phyloP scores from a whole-genome alignment of 139 green algal genomes.

The Yamagishiella unicocca region DNA sequence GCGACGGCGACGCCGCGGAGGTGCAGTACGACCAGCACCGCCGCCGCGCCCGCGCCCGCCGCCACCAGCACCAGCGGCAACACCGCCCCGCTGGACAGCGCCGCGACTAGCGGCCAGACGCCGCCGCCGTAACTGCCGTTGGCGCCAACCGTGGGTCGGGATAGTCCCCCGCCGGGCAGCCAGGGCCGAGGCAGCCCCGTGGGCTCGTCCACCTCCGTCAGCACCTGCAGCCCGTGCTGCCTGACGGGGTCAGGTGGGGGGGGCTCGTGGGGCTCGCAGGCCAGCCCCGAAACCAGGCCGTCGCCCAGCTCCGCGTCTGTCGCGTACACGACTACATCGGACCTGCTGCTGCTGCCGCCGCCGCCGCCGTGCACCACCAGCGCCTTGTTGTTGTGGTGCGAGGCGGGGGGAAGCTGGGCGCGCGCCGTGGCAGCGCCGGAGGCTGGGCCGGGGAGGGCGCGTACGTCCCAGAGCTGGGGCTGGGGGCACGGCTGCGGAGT shows the following conservation, averaged over 20 bases:
- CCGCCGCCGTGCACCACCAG: slow-evolving; percentile 4
- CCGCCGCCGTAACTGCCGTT: neutral
- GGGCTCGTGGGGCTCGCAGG: slow-evolving; percentile 12
- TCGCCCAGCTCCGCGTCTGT: neutral
- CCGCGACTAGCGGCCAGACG: neutral
- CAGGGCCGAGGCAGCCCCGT: neutral
- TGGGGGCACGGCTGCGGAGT: neutral
- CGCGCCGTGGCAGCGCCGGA: neutral
- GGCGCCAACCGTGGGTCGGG: neutral
- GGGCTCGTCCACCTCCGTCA: neutral
- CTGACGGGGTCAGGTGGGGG: too few species aligned
- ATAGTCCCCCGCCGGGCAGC: slow-evolving; percentile 8
- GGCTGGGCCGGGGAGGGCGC: neutral
- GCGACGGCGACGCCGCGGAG: neutral
- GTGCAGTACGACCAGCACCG: slow-evolving; percentile 27
- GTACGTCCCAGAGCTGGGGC: slow-evolving; percentile 17
- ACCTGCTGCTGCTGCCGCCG: neutral
- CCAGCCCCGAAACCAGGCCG: slow-evolving; percentile 42
- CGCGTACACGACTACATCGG: slow-evolving; percentile 25
- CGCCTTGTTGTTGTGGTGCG: slow-evolving; percentile 6
- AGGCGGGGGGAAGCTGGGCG: too few species aligned
- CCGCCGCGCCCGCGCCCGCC: slow-evolving; percentile 2
- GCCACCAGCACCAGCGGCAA: neutral
- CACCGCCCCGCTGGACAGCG: neutral
- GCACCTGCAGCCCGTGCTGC: slow-evolving; percentile 39